Percentiles rank a stretch among this genome's conserved stretches.
Conservation (phyloP, 345 rosid genomes). For the Acer negundo region DNA sequence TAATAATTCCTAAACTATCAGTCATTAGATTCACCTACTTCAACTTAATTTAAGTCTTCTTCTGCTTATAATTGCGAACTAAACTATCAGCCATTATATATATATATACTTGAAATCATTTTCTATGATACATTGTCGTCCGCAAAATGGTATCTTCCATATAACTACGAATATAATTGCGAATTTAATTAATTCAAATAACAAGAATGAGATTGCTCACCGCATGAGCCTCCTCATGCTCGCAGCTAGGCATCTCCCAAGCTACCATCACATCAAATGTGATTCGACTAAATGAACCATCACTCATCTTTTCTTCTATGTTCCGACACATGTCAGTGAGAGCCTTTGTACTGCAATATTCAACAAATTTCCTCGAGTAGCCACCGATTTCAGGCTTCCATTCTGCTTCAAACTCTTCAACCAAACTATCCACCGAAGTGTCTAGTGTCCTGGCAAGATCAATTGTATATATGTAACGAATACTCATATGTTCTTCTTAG, state of each 20-base stretch:
- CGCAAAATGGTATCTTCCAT: neutral
- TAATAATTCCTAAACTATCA: no score
- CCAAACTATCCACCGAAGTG: conserved; percentile 46
- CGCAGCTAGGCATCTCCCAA: conserved; percentile 68
- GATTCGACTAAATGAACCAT: conserved; percentile 69
- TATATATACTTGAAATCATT: neutral
- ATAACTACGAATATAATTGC: no score
- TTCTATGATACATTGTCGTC: neutral
- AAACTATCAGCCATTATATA: no score
- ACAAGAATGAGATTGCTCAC: conserved; percentile 23
- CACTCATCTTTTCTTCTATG: conserved; percentile 55
- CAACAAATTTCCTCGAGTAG: conserved; percentile 69
- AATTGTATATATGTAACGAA: neutral
- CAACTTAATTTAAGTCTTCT: no score
- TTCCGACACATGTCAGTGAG: conserved; percentile 42
- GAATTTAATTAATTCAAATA: neutral
- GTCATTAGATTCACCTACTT: no score
- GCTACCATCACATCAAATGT: conserved; percentile 90
- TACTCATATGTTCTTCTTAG: neutral
- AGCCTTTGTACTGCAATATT: conserved; percentile 66
- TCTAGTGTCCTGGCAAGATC: conserved; percentile 50
- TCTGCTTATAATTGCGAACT: no score
- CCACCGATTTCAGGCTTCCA: conserved; percentile 54
- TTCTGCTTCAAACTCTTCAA: conserved; percentile 60
- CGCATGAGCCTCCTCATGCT: conserved; percentile 37